Conservation (phyloP, 2,329 filamentous ascomycete genomes). For the Cercospora sojina region DNA sequence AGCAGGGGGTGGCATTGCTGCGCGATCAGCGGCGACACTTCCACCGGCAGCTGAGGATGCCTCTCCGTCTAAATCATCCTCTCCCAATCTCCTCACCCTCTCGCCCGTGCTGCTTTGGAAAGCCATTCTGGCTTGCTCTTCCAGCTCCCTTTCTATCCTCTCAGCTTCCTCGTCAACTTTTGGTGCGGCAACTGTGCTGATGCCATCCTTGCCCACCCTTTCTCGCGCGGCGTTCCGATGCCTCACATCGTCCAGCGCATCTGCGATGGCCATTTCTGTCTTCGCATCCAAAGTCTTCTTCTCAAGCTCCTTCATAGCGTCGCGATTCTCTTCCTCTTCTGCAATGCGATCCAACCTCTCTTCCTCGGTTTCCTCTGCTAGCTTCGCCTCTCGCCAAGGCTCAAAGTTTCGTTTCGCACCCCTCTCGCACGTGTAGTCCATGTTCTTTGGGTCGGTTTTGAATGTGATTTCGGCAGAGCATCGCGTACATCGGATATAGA, state of each 20-base stretch:
- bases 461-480: constrained; percentile 88
- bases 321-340: constrained; percentile 72
- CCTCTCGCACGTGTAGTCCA: constrained; percentile 78
- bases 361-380: constrained; percentile 77
- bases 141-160: constrained; percentile 75
- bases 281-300: constrained; percentile 90
- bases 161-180: constrained; percentile 59
- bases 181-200: constrained; percentile 58
- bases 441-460: constrained; percentile 90
- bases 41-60: constrained; percentile 26
- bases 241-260: constrained; percentile 91
- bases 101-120: constrained; percentile 66
- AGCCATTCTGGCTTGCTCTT: constrained; percentile 73
- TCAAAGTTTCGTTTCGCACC: constrained; percentile 94
- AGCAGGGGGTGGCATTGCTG: constrained; percentile 48
- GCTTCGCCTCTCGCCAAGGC: constrained; percentile 72
- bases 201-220: constrained; percentile 62
- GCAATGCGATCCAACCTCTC: constrained; percentile 82
- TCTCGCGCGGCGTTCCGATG: constrained; percentile 87
- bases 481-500: constrained; percentile 79
- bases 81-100: constrained; percentile 54
- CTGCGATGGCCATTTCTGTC: constrained; percentile 92
- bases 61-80: constrained; percentile 42
- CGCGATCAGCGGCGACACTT: constrained; percentile 37
- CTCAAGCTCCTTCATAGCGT: constrained; percentile 94